Evolutionary conservation across 2,329 filamentous ascomycete genomes (phyloP).

Genomic region (Dactylonectria macrodidyma): DNA sequence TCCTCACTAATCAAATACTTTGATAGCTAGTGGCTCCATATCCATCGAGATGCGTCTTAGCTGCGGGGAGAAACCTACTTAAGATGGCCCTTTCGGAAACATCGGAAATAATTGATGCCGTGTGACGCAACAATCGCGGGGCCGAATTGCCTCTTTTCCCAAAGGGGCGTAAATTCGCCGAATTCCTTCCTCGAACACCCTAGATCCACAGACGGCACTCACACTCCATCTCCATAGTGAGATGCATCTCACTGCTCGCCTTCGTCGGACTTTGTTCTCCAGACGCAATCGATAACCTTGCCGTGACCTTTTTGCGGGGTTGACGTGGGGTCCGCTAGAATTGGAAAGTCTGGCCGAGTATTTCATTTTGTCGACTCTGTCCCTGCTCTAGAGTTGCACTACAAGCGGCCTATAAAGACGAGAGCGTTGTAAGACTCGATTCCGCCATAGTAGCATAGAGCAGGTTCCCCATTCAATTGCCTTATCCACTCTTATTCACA

Average conservation of each 20-base stretch:
- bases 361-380: neutral
- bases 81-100: neutral
- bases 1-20: neutral
- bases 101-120: neutral
- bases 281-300: slow-evolving; percentile 15
- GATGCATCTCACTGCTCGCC: neutral
- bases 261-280: slow-evolving; percentile 3
- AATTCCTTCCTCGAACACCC: neutral
- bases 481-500: neutral
- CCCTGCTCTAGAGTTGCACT: neutral
- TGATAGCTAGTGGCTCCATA: neutral
- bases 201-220: neutral
- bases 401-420: slow-evolving; percentile 19
- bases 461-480: neutral
- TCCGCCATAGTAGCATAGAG: too few species aligned
- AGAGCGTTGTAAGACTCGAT: slow-evolving; percentile 4
- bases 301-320: slow-evolving; percentile 2
- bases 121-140: neutral
- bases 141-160: neutral
- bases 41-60: neutral
- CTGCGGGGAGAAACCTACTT: neutral
- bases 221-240: neutral
- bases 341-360: slow-evolving; percentile 19
- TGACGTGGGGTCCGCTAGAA: slow-evolving; percentile 16
- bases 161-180: slow-evolving; percentile 12